A percentile compares a stretch with the other conserved stretches of the same genome.
These are phyloP conservation scores for Artemisia annua DNA, from an alignment of 129 eudicot genomes.

Conservation along the genomic window DNA sequence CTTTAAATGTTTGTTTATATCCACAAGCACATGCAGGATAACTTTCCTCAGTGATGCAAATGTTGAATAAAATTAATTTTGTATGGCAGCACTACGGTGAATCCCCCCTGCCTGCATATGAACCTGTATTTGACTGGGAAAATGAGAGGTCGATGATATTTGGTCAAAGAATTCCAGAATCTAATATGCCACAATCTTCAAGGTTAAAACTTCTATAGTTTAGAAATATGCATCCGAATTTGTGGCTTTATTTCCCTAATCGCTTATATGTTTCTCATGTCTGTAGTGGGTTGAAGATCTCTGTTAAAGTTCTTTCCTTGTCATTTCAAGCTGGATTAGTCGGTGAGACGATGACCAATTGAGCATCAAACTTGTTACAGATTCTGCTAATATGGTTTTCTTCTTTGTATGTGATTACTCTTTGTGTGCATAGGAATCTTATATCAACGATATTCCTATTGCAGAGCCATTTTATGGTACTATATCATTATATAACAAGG, in stretches of 20 bases:
- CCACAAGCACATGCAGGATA: background rate
- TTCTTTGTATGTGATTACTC: conserved; percentile 15
- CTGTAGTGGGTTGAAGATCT: conserved; percentile 85
- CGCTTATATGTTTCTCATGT: conserved; percentile 7
- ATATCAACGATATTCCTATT: conserved; percentile 29
- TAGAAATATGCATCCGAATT: background rate
- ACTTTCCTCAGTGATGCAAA: conserved; percentile 7
- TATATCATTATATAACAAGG: conserved; percentile 89
- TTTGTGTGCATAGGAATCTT: conserved; percentile 27
- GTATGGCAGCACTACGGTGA: conserved; percentile 83
- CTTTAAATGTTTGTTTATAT: conserved; percentile 34
- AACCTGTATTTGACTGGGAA: conserved; percentile 99
- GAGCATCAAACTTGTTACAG: background rate
- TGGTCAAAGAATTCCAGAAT: conserved; percentile 88
- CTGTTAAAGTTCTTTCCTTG: conserved; percentile 92
- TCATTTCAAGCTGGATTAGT: conserved; percentile 95
- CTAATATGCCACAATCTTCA: conserved; percentile 63
- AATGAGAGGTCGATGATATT: conserved; percentile 89
- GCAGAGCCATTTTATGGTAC: conserved; percentile 96
- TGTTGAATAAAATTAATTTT: background rate
- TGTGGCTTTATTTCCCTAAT: conserved; percentile 2
- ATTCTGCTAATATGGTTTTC: conserved; percentile 11
- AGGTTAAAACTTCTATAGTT: conserved; percentile 46
- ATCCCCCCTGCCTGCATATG: conserved; percentile 94
- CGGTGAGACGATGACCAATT: conserved; percentile 56